These are phyloP conservation scores for Isatis tinctoria DNA, from an alignment of 345 rosid genomes.

Conservation along the genomic window DNA sequence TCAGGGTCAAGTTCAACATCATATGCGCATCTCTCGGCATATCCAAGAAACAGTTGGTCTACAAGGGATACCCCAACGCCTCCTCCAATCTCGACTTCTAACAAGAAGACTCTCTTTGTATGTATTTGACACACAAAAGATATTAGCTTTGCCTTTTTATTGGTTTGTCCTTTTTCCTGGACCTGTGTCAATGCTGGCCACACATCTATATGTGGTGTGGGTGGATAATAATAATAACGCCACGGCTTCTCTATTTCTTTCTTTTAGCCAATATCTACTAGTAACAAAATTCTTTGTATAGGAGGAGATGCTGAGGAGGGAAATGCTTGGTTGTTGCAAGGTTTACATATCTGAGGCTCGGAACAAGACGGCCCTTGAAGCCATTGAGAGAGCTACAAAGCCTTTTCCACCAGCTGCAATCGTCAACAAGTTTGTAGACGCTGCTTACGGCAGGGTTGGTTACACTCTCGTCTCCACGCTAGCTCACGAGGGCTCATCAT, in stretches of 20 bases:
- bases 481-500: constrained; percentile 17
- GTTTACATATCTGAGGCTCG: constrained; percentile 79
- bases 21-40: constrained; percentile 61
- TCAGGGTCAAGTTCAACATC: constrained; percentile 65
- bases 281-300: neutral
- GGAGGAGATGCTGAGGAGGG: constrained; percentile 58
- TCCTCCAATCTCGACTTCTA: constrained; percentile 59
- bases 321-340: constrained; percentile 78
- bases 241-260: constrained; percentile 4
- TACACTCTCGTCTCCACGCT: constrained; percentile 69
- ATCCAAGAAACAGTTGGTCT: constrained; percentile 47
- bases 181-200: constrained; percentile 26
- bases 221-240: constrained; percentile 17
- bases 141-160: neutral
- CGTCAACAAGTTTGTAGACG: constrained; percentile 79
- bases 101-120: neutral
- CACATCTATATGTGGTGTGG: constrained; percentile 26
- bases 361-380: constrained; percentile 61
- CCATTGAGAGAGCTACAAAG: constrained; percentile 65
- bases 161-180: constrained; percentile 22
- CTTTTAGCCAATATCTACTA: neutral
- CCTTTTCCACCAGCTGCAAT: constrained; percentile 59
- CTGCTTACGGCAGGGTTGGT: constrained; percentile 73
- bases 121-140: neutral
- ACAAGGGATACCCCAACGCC: constrained; percentile 54